Conservation (phyloP, 2,329 filamentous ascomycete species). For the Trichoderma atrobrunneum region DNA sequence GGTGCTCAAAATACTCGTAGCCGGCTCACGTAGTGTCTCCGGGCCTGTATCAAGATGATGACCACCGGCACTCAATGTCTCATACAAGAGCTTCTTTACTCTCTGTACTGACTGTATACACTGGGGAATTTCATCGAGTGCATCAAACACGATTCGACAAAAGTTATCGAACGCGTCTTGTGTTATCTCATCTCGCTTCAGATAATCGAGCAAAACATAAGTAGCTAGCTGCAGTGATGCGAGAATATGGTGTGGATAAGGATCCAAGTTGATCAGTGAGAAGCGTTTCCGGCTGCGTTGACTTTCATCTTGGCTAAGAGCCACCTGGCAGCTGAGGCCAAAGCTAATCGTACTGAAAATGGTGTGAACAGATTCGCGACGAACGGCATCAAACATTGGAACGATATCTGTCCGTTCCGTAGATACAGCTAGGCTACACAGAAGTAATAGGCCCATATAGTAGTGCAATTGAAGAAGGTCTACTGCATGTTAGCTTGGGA, state of each 20-base stretch:
- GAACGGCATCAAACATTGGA: not conserved
- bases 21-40: too few relatives aligned
- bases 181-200: not conserved
- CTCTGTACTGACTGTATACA: not conserved
- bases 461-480: constrained; percentile 8
- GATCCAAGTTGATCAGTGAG: constrained; percentile 1
- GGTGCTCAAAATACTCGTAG: not conserved
- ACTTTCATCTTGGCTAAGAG: not conserved
- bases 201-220: not conserved
- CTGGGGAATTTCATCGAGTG: constrained; percentile 1
- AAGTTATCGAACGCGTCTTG: not conserved
- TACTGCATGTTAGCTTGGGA: not conserved
- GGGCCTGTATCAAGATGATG: not conserved
- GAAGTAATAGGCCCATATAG: not conserved
- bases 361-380: not conserved
- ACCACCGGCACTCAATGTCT: not conserved
- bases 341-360: constrained; percentile 4
- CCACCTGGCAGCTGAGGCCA: not conserved
- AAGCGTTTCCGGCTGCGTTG: not conserved
- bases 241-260: constrained; percentile 7
- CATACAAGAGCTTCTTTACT: not conserved
- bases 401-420: not conserved
- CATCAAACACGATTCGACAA: not conserved
- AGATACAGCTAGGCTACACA: not conserved
- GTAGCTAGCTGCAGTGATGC: not conserved